Conservation (phyloP, 306 rosid species). For the Glycine tomentella region DNA sequence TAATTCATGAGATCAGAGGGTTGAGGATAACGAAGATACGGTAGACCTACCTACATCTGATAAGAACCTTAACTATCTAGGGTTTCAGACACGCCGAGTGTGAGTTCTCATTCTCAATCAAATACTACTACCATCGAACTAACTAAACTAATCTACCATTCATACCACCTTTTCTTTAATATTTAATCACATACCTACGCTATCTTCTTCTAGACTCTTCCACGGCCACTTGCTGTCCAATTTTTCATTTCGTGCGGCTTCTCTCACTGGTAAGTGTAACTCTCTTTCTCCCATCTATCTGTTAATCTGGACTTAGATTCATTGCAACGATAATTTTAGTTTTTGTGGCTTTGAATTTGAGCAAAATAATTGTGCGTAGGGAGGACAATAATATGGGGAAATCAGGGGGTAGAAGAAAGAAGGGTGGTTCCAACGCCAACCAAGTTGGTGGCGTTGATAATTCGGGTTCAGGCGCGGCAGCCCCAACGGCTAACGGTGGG, state of each 20-base stretch:
- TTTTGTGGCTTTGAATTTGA: conserved; percentile 33
- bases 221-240: conserved; percentile 5
- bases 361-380: conserved; percentile 9
- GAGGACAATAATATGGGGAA: conserved; percentile 73
- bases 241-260: conserved; percentile 32
- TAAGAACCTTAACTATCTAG: conserved; percentile 47
- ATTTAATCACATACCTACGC: neutral
- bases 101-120: conserved; percentile 7
- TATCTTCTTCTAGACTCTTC: conserved; percentile 38
- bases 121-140: no score
- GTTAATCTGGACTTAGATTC: conserved; percentile 31
- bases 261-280: conserved; percentile 54
- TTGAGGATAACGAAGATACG: neutral
- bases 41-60: conserved; percentile 42
- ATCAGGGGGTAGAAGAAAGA: conserved; percentile 91
- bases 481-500: conserved; percentile 66
- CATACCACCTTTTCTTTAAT: neutral
- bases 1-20: conserved; percentile 44
- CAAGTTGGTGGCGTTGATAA: conserved; percentile 49
- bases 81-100: conserved; percentile 49
- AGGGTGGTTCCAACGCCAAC: conserved; percentile 68
- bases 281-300: conserved; percentile 34
- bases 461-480: conserved; percentile 39
- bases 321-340: neutral
- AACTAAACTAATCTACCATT: conserved; percentile 30